Evolutionary conservation across 1,139 yeast species (phyloP).

Genomic region (Lodderomyces pseudojiufengensis): DNA sequence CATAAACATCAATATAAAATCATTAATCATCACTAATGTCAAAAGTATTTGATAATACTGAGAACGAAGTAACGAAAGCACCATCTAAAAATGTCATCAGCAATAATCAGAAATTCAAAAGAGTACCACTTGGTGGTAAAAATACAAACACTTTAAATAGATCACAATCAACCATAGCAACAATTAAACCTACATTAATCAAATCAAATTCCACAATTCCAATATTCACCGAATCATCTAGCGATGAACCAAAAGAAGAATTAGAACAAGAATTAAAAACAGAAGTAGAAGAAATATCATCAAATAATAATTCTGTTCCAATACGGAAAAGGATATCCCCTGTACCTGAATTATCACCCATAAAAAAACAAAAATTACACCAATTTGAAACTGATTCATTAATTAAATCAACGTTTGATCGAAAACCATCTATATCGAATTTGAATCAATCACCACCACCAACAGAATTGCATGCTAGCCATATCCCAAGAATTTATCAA

Average conservation of each 20-base stretch:
- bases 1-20: no score
- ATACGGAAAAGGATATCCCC: no score
- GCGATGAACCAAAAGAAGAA: conserved; percentile 1
- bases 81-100: not conserved
- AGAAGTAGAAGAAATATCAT: no score
- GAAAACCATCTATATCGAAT: conserved; percentile 2
- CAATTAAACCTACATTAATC: conserved; percentile 23
- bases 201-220: conserved; percentile 31
- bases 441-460: not conserved
- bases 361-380: conserved; percentile 4
- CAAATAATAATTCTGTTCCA: no score
- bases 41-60: conserved; percentile 4
- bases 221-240: conserved; percentile 6
- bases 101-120: conserved; percentile 6
- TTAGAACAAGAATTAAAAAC: not conserved
- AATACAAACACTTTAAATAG: conserved; percentile 39
- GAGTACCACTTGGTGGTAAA: conserved; percentile 52
- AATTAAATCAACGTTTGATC: conserved; percentile 4
- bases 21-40: no score
- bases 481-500: not conserved
- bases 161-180: conserved; percentile 28
- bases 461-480: not conserved
- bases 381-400: conserved; percentile 12
- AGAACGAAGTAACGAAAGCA: conserved; percentile 4
- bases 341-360: not conserved